Base-by-base conservation (phyloP, 352 stramenopile genomes). In the Pythium dissimile region DNA sequence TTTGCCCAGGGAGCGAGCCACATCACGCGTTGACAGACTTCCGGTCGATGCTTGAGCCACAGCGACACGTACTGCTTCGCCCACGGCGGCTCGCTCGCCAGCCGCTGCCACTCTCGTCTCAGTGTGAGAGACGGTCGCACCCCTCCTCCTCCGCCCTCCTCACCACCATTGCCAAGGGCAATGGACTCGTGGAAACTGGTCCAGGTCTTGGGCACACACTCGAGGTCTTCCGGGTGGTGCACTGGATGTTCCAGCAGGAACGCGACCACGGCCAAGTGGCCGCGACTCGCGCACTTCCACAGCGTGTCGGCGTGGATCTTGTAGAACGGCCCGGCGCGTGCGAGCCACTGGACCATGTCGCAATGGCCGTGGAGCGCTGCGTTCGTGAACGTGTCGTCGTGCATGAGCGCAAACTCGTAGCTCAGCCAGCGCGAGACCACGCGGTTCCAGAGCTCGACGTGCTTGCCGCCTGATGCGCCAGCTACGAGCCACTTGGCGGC, bases 321-420 rank as follows among this genome's bases (percentile, higher is more conserved):
- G 27, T 51, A 48, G 21, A 59, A 48, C 2, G 51, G 51, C 27
- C 51, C 51, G 20, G 51, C 38, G 15, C 20, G 27, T 20, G 51
- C 51, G 11, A 58, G 39, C 51, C 39, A 59, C 38, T 11, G 26
- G 27, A 59, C 30, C 18, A 59, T 59, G 3, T 39, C 28, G 4
- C 18, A 10, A 32, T 59, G 51, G 26, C 41, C 51, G 7, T 50
- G 37, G 1, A 59, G 28, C 30, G 51, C 51, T 3, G 51, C 51
- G 11, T 38, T 34, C 37, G 50, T 12, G 28, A 58, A 41, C 37
- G 50, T 58, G n/a, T 48, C 50, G 38, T 48, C 27, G 37, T 58
- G 50, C 50, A 44, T 47, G 34, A 58, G 50, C 38, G 20, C 26
- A 21, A 58, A 58, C 50, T 58, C 38, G 37, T 58, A 58, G 26